Evolutionary conservation across 208 protist genomes (phyloP), one percentile per base, ranked within the genome.

Genomic region (Trypanosoma congolense): DNA sequence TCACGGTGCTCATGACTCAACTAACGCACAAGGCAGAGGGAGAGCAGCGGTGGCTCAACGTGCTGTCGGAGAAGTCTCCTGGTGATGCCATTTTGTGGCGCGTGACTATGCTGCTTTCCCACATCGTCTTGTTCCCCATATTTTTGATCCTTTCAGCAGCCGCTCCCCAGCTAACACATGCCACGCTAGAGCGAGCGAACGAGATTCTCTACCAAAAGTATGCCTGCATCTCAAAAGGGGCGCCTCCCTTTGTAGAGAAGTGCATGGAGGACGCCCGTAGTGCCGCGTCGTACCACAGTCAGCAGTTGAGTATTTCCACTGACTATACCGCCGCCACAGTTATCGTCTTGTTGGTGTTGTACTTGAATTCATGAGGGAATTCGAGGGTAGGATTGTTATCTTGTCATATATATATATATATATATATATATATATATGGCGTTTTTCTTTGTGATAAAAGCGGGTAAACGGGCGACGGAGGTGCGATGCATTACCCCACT

Each of bases 161-260:
- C 0, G 73, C 79, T 0, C 85, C 85, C n/a, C 79, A 87, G 65
- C 58, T 92, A 6, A 73, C 77, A 43, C 85, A 92, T 65, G 73
- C 81, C 21, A 92, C 70, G 22, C 54, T 90, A 54, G 55, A 69
- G 26, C 69, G 75, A 49, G 71, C 61, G n/a, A 79, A 81, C 46
- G 63, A 83, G 56, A 92, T 89, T 42, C 44, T 87, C 0, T 51
- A 74, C 44, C 77, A 75, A 55, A 92, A 92, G 65, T 87, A 83
- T 56, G 73, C 72, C 21, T 83, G 68, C 59, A 73, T 89, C 36
- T 73, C 30, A 21, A 45, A 67, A n/a, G 61, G 51, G 5, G 68
- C 76, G 22, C 82, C 78, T 40, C 38, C 61, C 24, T 89, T 89
- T 63, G 74, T 88, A 16, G 58, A 65, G 18, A 49, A 70, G 18